These are phyloP conservation scores for Carex myosuroides DNA, from an alignment of 176 grass and related monocot species.

Conservation along the genomic window DNA sequence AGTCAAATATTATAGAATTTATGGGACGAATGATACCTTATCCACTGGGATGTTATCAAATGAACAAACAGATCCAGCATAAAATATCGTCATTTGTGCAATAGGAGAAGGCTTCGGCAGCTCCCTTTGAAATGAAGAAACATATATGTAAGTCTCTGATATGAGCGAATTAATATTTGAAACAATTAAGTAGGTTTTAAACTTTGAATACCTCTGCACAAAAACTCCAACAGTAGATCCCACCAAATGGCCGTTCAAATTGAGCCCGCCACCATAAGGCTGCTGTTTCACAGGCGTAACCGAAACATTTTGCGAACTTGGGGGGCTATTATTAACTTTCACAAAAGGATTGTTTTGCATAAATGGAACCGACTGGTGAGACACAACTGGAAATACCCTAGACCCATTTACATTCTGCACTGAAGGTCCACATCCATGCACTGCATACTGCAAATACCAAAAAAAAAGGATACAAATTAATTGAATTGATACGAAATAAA, in stretches of 20 bases:
- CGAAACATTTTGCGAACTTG: slow-evolving; percentile 28
- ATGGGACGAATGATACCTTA: slow-evolving; percentile 32
- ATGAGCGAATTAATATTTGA: neutral
- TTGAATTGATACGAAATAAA: neutral
- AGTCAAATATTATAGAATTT: neutral
- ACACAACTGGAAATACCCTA: slow-evolving; percentile 37
- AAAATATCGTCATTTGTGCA: slow-evolving; percentile 81
- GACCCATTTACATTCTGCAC: slow-evolving; percentile 33
- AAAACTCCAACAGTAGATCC: slow-evolving; percentile 35
- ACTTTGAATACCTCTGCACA: slow-evolving; percentile 35
- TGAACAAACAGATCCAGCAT: slow-evolving; percentile 68
- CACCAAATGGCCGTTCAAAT: slow-evolving; percentile 9
- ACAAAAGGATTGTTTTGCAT: slow-evolving; percentile 38
- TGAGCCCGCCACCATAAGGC: slow-evolving; percentile 16
- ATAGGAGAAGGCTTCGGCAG: slow-evolving; percentile 25
- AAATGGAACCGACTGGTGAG: slow-evolving; percentile 30
- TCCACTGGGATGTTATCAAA: slow-evolving; percentile 66
- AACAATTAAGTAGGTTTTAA: neutral
- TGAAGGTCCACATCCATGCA: slow-evolving; percentile 21
- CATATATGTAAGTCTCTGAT: slow-evolving; percentile 4
- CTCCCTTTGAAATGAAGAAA: slow-evolving; percentile 44
- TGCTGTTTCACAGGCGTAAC: slow-evolving; percentile 33
- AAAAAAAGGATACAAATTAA: neutral
- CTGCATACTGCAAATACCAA: slow-evolving; percentile 12
- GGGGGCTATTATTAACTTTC: slow-evolving; percentile 42